Base-by-base conservation (phyloP, 2,329 filamentous ascomycete species). In the Davidsoniella neocaledoniae region DNA sequence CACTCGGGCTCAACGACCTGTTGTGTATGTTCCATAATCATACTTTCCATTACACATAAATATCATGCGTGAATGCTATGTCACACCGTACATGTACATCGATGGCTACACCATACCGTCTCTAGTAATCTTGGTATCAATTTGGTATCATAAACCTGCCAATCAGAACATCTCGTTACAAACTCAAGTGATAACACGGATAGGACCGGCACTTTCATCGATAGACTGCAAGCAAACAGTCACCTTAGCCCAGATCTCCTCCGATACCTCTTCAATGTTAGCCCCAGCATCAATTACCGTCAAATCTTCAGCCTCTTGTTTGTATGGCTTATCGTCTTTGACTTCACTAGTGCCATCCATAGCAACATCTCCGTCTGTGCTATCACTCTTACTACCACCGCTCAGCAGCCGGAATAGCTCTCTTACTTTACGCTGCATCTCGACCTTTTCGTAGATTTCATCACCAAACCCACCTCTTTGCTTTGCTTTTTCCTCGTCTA, bases 371-470 rank as follows among this genome's bases (percentile, higher is more conserved):
- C 25, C 55, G 4, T 25, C 26, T 6, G 50, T 56, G 45, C 59
- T 52, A 0, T 58, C 55, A 3, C 29, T 12, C 14, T 61, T 59
- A 17, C 58, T 59, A 8, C 65, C 64, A 26, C 68, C 62, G 19
- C 67, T 64, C 40, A 43, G 21, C 17, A 43, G 40, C 21, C 42
- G 49, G 62, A 94, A 95, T 46, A 93, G 62, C 54, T 79, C 74
- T 17, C 85, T 69, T 12, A 96, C 91, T 8, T 78, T 74, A 53
- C 73, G 69, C 67, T 98, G 91, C 77, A 94, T 84, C 59, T 80
- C 78, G 53, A 74, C 75, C 61, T 78, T 82, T 67, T 98, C 91
- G 60, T 96, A 98, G 55, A 85, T 73, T 69, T 98, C 91, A 16
- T 73, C 75, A 1, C 91, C 91, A 69, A 81, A 98, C 0, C 86